phyloP scores from a whole-genome alignment of 1,284 basidiomycete genomes.

The Wolfiporia cocos region DNA sequence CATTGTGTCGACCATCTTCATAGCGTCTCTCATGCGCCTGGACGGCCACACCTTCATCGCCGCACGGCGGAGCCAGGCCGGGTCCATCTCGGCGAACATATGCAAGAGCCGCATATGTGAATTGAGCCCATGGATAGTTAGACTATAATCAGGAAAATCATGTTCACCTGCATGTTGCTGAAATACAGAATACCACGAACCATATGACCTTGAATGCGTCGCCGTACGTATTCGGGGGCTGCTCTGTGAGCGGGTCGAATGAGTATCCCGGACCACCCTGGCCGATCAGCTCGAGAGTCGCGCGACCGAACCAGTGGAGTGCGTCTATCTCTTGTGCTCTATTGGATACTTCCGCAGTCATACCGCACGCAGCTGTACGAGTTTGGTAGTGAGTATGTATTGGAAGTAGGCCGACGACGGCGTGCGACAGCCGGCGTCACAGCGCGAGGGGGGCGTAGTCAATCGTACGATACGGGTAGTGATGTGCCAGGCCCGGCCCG shows the following conservation, averaged over 20 bases:
- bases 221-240: constrained; percentile 23
- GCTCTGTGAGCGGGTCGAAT: constrained; percentile 28
- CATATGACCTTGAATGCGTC: constrained; percentile 22
- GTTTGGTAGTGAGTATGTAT: not conserved
- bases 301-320: constrained; percentile 17
- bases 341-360: constrained; percentile 5
- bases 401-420: too few relatives aligned
- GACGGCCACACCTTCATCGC: constrained; percentile 28
- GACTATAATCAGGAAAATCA: too few relatives aligned
- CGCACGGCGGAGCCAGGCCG: too few relatives aligned
- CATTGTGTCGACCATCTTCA: constrained; percentile 18
- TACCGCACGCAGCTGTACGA: constrained; percentile 12
- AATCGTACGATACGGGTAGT: too few relatives aligned
- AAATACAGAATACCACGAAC: constrained; percentile 9
- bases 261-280: constrained; percentile 31
- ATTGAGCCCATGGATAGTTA: too few relatives aligned
- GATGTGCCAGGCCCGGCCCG: too few relatives aligned
- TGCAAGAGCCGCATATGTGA: too few relatives aligned
- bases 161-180: too few relatives aligned
- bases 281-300: constrained; percentile 22
- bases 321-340: constrained; percentile 16
- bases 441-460: too few relatives aligned
- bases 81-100: too few relatives aligned
- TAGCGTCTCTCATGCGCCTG: constrained; percentile 8
- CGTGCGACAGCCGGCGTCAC: too few relatives aligned